A percentile compares a stretch with the other conserved stretches of the same genome.
Conservation (phyloP, 495 filamentous ascomycete species). For the Paragyromitra xinjiangensis region DNA sequence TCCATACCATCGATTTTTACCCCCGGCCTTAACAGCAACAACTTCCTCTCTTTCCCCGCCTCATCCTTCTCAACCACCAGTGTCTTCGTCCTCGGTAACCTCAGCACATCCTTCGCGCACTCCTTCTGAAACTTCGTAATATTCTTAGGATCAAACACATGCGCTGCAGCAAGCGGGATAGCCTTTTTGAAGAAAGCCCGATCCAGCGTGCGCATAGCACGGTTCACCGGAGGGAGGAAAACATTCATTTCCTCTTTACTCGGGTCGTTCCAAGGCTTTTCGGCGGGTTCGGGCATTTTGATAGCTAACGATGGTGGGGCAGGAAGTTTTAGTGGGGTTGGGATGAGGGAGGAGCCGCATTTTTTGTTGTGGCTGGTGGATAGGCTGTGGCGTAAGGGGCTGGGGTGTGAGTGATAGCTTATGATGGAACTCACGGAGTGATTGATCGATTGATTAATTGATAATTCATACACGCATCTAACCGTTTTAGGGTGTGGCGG, state of each 20-base stretch:
- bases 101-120: constrained; percentile 70
- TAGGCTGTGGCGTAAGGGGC: background rate
- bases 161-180: constrained; percentile 79
- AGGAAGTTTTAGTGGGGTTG: constrained; percentile 28
- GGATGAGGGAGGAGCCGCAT: constrained; percentile 2
- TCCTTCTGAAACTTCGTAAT: constrained; percentile 72
- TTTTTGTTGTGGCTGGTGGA: constrained; percentile 8
- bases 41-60: constrained; percentile 69
- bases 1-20: constrained; percentile 72
- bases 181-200: constrained; percentile 80
- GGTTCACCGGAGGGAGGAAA: constrained; percentile 83
- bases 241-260: constrained; percentile 59
- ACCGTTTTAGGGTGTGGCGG: background rate
- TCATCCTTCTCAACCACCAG: constrained; percentile 65
- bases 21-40: constrained; percentile 75
- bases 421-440: background rate
- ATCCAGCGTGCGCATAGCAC: constrained; percentile 80
- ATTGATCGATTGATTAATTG: background rate
- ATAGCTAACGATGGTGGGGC: constrained; percentile 3
- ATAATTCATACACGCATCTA: too few relatives aligned
- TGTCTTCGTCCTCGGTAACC: constrained; percentile 66
- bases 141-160: constrained; percentile 73
- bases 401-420: background rate
- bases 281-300: constrained; percentile 26
- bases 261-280: constrained; percentile 27